These are phyloP conservation scores for Drechslera avenae DNA, from an alignment of 2,329 filamentous ascomycete species.

Conservation along the genomic window DNA sequence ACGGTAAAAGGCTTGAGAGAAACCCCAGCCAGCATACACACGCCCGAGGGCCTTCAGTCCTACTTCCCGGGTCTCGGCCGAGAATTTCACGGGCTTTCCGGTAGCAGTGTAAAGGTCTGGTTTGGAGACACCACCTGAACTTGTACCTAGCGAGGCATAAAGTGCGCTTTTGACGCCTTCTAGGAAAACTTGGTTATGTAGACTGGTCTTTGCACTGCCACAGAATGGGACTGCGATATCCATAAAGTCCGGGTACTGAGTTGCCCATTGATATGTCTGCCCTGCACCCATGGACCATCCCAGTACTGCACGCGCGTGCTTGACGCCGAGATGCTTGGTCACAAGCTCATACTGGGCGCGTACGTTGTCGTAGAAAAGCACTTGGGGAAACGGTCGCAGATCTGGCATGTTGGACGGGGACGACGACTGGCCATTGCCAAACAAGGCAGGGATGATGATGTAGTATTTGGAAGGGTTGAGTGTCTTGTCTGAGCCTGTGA, in stretches of 20 bases:
- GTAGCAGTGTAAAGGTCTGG: constrained; percentile 31
- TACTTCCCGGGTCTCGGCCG: constrained; percentile 57
- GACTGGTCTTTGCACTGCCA: constrained; percentile 65
- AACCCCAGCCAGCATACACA: constrained; percentile 81
- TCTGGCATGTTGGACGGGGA: constrained; percentile 67
- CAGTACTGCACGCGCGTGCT: constrained; percentile 65
- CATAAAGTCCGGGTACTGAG: constrained; percentile 68
- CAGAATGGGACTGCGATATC: constrained; percentile 70
- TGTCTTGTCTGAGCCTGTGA: constrained; percentile 68
- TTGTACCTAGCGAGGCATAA: constrained; percentile 61
- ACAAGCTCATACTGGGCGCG: constrained; percentile 68
- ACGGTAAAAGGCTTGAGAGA: constrained; percentile 79
- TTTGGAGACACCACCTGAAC: constrained; percentile 56
- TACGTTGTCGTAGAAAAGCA: constrained; percentile 72
- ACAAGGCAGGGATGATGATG: constrained; percentile 71
- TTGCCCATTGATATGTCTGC: constrained; percentile 69
- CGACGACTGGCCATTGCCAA: constrained; percentile 71
- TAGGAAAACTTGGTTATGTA: constrained; percentile 72
- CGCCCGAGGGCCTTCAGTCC: constrained; percentile 73
- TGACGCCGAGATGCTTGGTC: constrained; percentile 66
- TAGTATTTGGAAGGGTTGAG: constrained; percentile 69
- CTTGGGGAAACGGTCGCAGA: constrained; percentile 63
- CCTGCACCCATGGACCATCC: constrained; percentile 75
- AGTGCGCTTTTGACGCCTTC: constrained; percentile 67
- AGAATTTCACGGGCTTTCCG: constrained; percentile 52